Conservation (phyloP, 768 basidiomycete species). For the Tremella mesenterica region DNA sequence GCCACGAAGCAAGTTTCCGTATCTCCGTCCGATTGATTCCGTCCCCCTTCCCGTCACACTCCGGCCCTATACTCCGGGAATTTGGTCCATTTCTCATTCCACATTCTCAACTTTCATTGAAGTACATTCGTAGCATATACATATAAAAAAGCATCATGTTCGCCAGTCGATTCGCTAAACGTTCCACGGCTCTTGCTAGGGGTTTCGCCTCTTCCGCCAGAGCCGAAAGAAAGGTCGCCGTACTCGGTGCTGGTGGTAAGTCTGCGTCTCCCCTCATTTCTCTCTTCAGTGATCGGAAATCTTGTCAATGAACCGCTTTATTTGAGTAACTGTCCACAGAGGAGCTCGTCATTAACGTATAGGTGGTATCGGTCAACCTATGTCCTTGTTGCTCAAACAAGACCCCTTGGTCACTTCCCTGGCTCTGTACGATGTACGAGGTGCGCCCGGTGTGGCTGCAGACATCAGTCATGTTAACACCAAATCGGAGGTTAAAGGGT, state of each 20-base stretch:
- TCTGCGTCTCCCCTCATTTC: neutral
- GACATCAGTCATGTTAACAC: slow-evolving; percentile 92
- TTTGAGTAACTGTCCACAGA: too few species aligned
- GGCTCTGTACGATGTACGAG: slow-evolving; percentile 75
- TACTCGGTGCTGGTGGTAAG: slow-evolving; percentile 89
- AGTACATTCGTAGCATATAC: too few species aligned
- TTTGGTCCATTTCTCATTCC: too few species aligned
- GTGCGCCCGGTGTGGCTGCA: slow-evolving; percentile 86
- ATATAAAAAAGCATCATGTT: slow-evolving; percentile 34
- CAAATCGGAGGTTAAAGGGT: slow-evolving; percentile 54
- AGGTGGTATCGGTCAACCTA: slow-evolving; percentile 96
- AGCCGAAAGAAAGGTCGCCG: slow-evolving; percentile 47
- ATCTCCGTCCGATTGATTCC: too few species aligned
- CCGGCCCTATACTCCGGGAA: too few species aligned
- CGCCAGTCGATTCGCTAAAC: slow-evolving; percentile 29
- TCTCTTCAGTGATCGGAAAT: neutral
- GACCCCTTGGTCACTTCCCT: slow-evolving; percentile 72
- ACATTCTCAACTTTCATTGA: too few species aligned
- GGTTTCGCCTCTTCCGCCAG: slow-evolving; percentile 43
- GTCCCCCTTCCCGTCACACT: too few species aligned
- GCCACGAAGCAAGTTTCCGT: too few species aligned
- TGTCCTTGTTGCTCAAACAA: slow-evolving; percentile 80
- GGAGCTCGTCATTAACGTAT: neutral
- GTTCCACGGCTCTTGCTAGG: slow-evolving; percentile 27
- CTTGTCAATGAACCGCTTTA: neutral